phyloP scores from a whole-genome alignment of 768 basidiomycete species.

The Amanita fuliginea region DNA sequence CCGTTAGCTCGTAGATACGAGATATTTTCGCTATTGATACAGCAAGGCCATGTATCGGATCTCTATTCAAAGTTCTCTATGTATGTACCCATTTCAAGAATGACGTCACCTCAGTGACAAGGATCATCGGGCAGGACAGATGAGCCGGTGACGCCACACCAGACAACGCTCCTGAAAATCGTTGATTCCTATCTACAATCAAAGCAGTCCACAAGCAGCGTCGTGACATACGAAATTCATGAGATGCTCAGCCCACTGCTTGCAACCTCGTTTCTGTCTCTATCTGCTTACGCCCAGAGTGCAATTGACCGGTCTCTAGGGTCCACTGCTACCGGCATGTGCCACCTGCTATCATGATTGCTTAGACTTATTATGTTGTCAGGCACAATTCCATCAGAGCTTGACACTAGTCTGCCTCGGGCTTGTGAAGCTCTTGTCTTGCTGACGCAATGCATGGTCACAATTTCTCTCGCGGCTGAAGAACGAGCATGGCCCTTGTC shows the following conservation, averaged over 20 bases:
- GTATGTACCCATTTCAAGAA: conserved; percentile 27
- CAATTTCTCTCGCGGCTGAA: conserved; percentile 46
- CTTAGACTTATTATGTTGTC: neutral
- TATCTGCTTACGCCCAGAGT: conserved; percentile 45
- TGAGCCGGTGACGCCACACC: conserved; percentile 74
- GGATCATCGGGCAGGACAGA: conserved; percentile 29
- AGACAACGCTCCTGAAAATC: conserved; percentile 80
- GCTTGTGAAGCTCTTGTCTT: conserved; percentile 75
- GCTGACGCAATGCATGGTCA: conserved; percentile 64
- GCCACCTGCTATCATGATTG: neutral
- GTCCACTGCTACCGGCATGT: conserved; percentile 2
- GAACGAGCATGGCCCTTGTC: conserved; percentile 15
- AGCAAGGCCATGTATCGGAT: conserved; percentile 42
- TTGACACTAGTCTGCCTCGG: conserved; percentile 67
- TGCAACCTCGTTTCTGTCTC: conserved; percentile 45
- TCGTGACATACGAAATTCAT: conserved; percentile 24
- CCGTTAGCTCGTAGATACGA: conserved; percentile 36
- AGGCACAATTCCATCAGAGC: conserved; percentile 20
- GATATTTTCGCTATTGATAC: conserved; percentile 53
- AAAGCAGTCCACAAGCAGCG: conserved; percentile 16
- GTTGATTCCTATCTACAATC: conserved; percentile 77
- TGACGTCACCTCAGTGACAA: conserved; percentile 1
- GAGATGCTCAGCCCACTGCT: conserved; percentile 45
- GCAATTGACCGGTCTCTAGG: conserved; percentile 37
- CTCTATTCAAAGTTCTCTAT: conserved; percentile 51